These are phyloP conservation scores for Cladosporium colombiae DNA, from an alignment of 2,329 filamentous ascomycete species.

Conservation along the genomic window DNA sequence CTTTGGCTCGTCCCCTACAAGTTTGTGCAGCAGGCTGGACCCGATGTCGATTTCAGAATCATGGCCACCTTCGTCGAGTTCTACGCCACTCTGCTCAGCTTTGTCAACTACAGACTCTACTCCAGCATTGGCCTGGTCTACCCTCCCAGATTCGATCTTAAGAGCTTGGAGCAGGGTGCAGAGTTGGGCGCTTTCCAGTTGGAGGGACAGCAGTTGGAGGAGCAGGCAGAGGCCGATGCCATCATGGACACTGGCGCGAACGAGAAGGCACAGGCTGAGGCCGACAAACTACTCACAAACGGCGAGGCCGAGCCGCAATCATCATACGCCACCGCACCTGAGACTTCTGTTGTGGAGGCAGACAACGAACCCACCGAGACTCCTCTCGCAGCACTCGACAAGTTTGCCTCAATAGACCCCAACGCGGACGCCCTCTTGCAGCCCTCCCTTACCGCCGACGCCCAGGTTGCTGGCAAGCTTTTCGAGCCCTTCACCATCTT, in stretches of 20 bases:
- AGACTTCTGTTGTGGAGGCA: constrained; percentile 40
- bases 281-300: constrained; percentile 44
- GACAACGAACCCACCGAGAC: constrained; percentile 31
- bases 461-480: constrained; percentile 67
- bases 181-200: constrained; percentile 90
- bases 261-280: constrained; percentile 51
- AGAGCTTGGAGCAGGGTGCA: constrained; percentile 83
- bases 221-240: constrained; percentile 29
- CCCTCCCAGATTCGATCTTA: constrained; percentile 86
- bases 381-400: constrained; percentile 67
- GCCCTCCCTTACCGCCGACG: constrained; percentile 62
- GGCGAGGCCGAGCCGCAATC: constrained; percentile 21
- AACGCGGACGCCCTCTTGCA: constrained; percentile 86
- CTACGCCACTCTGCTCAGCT: constrained; percentile 93
- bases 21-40: constrained; percentile 92
- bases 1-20: constrained; percentile 97
- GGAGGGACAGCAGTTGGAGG: constrained; percentile 67
- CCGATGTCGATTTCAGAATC: constrained; percentile 96
- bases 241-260: constrained; percentile 32
- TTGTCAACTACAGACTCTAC: constrained; percentile 94
- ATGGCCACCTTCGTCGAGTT: constrained; percentile 99
- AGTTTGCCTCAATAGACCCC: constrained; percentile 80
- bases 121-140: constrained; percentile 90
- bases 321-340: constrained; percentile 33
- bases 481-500: constrained; percentile 90